Base-by-base conservation (phyloP, 306 rosid genomes). In the Citrullus colocynthis region DNA sequence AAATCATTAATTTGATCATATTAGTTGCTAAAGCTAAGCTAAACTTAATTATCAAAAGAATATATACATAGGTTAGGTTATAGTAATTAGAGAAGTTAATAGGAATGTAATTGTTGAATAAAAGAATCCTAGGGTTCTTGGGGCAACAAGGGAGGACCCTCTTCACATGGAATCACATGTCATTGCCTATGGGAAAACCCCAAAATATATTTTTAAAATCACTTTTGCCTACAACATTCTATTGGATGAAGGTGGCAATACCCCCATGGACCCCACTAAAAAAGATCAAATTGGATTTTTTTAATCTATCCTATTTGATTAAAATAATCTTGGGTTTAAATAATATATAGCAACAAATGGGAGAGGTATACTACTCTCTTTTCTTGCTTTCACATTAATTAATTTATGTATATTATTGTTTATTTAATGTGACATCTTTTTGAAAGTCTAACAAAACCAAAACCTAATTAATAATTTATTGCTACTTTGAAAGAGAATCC, bases 111-210 rank as follows among this genome's bases (percentile, higher is more conserved):
- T 74, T 18, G 71, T 14, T 51, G 51, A 42, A 54, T 17, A 41
- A 34, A 15, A 60, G 77, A 79, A 64, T 64, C 71, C 48, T 64
- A 81, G 80, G 78, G 63, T 44, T 52, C 36, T 42, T 37, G 30
- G 30, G 37, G 28, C 41, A 78, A 59, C 77, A 80, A 78, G 34
- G 86, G 90, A 87, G 91, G 86, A 79, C 91, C 91, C 90, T 59
- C 83, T 86, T 89, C 91, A 84, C 89, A 82, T 84, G 91, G 86
- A 74, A 82, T 87, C 91, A 91, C 90, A 63, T 91, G 90, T 64
- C 83, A n/a, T 28, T 83, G 89, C 78, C 36, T 78, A 77, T 70
- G 17, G 14, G 24, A 14, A 49, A 30, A 82, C 73, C 83, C 79
- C 76, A 77, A 84, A 85, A 75, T 51, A 81, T 82, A 73, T 18